phyloP scores from a whole-genome alignment of 805 yeast species.

The Candida nitratophila region DNA sequence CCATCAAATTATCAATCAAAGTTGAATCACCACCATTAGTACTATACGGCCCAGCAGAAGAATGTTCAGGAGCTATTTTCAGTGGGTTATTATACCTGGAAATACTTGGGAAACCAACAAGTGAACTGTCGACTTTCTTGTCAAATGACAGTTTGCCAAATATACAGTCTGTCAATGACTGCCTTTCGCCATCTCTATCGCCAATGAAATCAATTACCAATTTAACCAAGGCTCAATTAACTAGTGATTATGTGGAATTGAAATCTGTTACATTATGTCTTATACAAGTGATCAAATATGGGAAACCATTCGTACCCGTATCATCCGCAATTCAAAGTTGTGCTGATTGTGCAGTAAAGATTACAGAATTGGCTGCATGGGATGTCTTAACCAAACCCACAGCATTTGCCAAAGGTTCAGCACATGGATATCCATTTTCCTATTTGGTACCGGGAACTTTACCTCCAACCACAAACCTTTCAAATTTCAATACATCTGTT shows the following conservation, averaged over 20 bases:
- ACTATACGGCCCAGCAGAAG: constrained; percentile 70
- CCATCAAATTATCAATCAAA: constrained; percentile 41
- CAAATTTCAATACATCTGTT: constrained; percentile 42
- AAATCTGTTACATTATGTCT: constrained; percentile 56
- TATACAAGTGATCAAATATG: constrained; percentile 62
- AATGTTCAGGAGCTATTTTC: constrained; percentile 79
- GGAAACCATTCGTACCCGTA: constrained; percentile 59
- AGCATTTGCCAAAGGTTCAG: constrained; percentile 50
- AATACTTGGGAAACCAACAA: constrained; percentile 26
- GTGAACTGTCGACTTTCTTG: constrained; percentile 7
- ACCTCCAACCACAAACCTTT: constrained; percentile 76
- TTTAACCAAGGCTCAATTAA: constrained; percentile 11
- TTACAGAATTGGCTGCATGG: constrained; percentile 77
- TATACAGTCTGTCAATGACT: neutral
- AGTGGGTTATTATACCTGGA: constrained; percentile 70
- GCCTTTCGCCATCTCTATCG: neutral
- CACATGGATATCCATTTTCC: constrained; percentile 88
- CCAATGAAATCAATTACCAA: constrained; percentile 14
- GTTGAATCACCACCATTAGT: constrained; percentile 91
- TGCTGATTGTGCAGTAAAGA: constrained; percentile 45
- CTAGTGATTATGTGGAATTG: constrained; percentile 39
- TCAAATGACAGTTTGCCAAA: neutral
- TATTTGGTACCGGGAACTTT: constrained; percentile 81
- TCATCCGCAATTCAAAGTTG: constrained; percentile 46
- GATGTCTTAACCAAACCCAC: constrained; percentile 60